phyloP scores from a whole-genome alignment of 108 stramenopile genomes.

The Hondaea fermentalgiana region DNA sequence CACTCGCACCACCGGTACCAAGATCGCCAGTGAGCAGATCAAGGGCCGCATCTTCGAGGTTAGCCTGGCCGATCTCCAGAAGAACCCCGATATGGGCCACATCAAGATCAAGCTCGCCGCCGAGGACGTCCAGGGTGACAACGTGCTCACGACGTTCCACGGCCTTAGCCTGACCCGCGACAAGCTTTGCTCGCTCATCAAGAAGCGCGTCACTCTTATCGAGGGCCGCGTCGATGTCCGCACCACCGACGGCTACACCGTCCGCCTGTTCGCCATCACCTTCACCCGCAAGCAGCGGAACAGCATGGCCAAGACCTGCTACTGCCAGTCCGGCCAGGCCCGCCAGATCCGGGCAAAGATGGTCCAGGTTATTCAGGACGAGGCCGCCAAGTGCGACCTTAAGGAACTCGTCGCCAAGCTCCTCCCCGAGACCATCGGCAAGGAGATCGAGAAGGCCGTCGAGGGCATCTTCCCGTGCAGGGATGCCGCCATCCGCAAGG shows the following conservation, averaged over 20 bases:
- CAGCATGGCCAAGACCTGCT: conserved; percentile 93
- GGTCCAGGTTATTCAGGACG: conserved; percentile 81
- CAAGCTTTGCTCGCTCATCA: conserved; percentile 96
- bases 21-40: conserved; percentile 92
- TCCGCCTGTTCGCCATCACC: conserved; percentile 96
- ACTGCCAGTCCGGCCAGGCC: conserved; percentile 89
- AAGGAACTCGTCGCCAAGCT: conserved; percentile 94
- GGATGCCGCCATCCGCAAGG: conserved; percentile 98
- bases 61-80: conserved; percentile 90
- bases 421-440: conserved; percentile 81
- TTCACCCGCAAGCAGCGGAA: conserved; percentile 92
- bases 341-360: conserved; percentile 94
- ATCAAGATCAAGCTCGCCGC: conserved; percentile 93
- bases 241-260: conserved; percentile 95
- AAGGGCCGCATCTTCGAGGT: conserved; percentile 97
- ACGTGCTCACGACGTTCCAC: conserved; percentile 96
- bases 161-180: conserved; percentile 99
- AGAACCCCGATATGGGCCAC: conserved; percentile 86
- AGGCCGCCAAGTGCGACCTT: conserved; percentile 94
- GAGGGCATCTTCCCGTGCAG: conserved; percentile 91
- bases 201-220: conserved; percentile 98
- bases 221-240: conserved; percentile 94
- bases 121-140: conserved; percentile 99
- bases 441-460: conserved; percentile 76
- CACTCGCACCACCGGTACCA: conserved; percentile 92